These are phyloP conservation scores for Xylaria telfairii DNA, from an alignment of 495 filamentous ascomycete genomes.

Conservation along the genomic window DNA sequence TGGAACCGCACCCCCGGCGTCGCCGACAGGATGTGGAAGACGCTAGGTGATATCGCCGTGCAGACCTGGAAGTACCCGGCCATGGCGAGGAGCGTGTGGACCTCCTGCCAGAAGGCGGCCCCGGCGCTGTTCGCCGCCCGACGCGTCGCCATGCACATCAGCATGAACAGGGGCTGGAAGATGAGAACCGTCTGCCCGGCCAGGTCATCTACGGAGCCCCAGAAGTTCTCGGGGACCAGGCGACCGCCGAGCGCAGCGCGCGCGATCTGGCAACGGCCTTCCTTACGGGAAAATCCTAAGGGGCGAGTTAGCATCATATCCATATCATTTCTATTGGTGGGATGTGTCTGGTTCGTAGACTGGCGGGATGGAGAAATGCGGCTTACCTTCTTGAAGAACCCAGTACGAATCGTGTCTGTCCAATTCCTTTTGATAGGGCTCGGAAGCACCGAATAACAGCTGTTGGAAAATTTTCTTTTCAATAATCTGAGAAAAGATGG, in stretches of 20 bases:
- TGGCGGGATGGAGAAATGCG: background rate
- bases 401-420: slow-evolving; percentile 42
- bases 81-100: slow-evolving; percentile 52
- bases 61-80: slow-evolving; percentile 52
- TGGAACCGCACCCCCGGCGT: slow-evolving; percentile 49
- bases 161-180: slow-evolving; percentile 48
- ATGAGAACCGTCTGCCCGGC: slow-evolving; percentile 47
- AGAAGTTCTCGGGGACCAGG: slow-evolving; percentile 49
- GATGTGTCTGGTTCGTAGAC: background rate
- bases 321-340: slow-evolving; percentile 10
- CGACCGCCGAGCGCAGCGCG: slow-evolving; percentile 34
- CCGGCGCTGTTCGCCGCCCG: slow-evolving; percentile 22
- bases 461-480: slow-evolving; percentile 51
- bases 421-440: slow-evolving; percentile 38
- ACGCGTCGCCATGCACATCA: slow-evolving; percentile 39
- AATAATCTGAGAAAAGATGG: slow-evolving; percentile 49
- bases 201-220: slow-evolving; percentile 45
- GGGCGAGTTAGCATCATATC: background rate
- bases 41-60: slow-evolving; percentile 50
- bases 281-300: slow-evolving; percentile 52
- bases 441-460: slow-evolving; percentile 50
- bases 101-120: slow-evolving; percentile 46
- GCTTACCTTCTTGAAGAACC: slow-evolving; percentile 48
- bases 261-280: slow-evolving; percentile 38
- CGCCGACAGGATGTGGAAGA: slow-evolving; percentile 51